Conservation (phyloP, 2,329 filamentous ascomycete genomes). For the Didymella glomerata region DNA sequence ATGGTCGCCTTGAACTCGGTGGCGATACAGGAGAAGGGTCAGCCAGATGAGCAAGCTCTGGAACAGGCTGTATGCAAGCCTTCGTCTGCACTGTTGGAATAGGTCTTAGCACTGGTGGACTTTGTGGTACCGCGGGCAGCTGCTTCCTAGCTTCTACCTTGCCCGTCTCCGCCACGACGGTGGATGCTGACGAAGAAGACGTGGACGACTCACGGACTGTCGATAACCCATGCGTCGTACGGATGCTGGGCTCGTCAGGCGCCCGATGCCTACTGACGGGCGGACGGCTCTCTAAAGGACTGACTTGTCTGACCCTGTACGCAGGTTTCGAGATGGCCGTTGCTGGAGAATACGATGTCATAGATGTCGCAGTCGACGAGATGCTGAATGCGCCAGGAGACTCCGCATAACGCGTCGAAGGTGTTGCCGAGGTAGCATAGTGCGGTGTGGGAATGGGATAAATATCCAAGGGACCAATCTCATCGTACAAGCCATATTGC, state of each 20-base stretch:
- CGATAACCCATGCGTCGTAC: constrained; percentile 67
- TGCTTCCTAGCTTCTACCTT: constrained; percentile 49
- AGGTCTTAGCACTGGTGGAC: constrained; percentile 51
- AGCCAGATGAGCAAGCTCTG: constrained; percentile 64
- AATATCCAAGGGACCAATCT: constrained; percentile 69
- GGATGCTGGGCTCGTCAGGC: constrained; percentile 58
- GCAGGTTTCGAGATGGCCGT: constrained; percentile 58
- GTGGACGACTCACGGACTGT: constrained; percentile 74
- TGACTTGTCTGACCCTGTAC: constrained; percentile 63
- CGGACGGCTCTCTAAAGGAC: constrained; percentile 65
- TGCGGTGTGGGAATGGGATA: constrained; percentile 73
- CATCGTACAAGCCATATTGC: constrained; percentile 44
- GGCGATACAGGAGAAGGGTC: constrained; percentile 64
- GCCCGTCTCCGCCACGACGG: constrained; percentile 64
- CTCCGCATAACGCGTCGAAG: constrained; percentile 78
- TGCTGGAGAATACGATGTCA: constrained; percentile 76
- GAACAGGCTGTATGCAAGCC: constrained; percentile 43
- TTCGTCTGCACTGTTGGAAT: constrained; percentile 17
- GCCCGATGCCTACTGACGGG: constrained; percentile 67
- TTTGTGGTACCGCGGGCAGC: constrained; percentile 59
- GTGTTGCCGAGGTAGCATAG: constrained; percentile 72
- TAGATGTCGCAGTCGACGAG: constrained; percentile 80
- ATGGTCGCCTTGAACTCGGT: constrained; percentile 56
- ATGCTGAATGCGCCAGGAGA: constrained; percentile 77
- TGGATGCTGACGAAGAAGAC: constrained; percentile 77